Conservation (phyloP, 2,329 filamentous ascomycete genomes). For the Chrysoporthe puriensis region DNA sequence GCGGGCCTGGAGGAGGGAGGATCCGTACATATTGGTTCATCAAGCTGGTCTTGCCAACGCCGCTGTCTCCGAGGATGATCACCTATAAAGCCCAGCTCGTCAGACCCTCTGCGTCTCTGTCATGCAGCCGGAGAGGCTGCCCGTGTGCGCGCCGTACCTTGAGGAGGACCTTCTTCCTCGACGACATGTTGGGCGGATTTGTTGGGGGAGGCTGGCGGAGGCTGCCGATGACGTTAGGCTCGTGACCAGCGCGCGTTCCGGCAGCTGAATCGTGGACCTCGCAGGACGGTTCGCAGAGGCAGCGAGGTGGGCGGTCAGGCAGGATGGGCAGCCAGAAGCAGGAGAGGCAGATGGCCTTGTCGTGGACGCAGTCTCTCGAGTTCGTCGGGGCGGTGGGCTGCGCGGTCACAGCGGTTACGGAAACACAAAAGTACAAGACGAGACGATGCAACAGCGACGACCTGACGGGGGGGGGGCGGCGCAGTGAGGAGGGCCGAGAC, state of each 20-base stretch:
- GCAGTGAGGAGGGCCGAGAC: constrained; percentile 7
- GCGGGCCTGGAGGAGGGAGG: constrained; percentile 24
- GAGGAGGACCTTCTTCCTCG: constrained; percentile 86
- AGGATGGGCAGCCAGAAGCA: background rate
- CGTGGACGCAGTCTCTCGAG: background rate
- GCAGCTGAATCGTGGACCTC: constrained; percentile 12
- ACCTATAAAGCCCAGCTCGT: constrained; percentile 62
- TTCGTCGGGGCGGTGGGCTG: background rate
- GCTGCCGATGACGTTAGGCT: constrained; percentile 19
- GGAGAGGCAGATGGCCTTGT: background rate
- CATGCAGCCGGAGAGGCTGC: background rate
- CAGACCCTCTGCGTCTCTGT: constrained; percentile 23
- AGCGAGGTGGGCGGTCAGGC: background rate
- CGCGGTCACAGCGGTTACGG: constrained; percentile 5
- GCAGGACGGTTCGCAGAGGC: background rate
- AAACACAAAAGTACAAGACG: constrained; percentile 4
- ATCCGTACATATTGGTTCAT: constrained; percentile 99
- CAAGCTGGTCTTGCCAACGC: constrained; percentile 98
- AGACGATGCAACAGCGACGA: background rate
- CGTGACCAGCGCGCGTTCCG: constrained; percentile 2
- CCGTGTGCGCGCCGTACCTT: constrained; percentile 62
- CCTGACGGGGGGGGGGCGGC: background rate
- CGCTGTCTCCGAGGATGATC: constrained; percentile 98
- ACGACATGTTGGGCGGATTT: constrained; percentile 62
- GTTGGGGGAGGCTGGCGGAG: constrained; percentile 1